phyloP scores from a whole-genome alignment of 345 rosid genomes.

The Acer saccharum region DNA sequence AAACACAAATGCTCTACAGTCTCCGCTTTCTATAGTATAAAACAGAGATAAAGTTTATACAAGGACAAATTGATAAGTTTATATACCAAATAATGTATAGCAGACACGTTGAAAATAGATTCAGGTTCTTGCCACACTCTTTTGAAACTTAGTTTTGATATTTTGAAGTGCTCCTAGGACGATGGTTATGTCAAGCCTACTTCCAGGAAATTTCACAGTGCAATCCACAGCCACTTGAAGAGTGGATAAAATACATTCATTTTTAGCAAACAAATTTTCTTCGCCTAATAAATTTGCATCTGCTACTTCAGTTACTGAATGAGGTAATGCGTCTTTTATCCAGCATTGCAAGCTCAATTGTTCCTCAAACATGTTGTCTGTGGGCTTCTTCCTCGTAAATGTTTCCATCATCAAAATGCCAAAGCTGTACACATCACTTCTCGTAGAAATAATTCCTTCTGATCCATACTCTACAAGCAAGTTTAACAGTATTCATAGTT shows the following conservation, averaged over 20 bases:
- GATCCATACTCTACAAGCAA: constrained; percentile 18
- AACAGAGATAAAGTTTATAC: no score
- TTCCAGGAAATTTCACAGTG: background rate
- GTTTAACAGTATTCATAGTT: background rate
- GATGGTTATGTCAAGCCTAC: background rate
- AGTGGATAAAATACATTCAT: background rate
- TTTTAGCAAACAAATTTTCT: constrained; percentile 5
- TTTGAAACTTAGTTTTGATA: background rate
- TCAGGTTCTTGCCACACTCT: background rate
- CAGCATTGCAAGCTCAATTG: constrained; percentile 20
- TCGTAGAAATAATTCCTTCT: constrained; percentile 14
- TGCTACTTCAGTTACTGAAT: background rate
- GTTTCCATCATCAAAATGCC: constrained; percentile 24
- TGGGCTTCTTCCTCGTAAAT: constrained; percentile 23
- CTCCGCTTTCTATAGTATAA: no score
- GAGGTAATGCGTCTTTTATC: background rate
- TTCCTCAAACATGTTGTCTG: constrained; percentile 7
- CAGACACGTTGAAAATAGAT: no score
- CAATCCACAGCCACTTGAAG: constrained; percentile 16
- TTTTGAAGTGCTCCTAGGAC: background rate
- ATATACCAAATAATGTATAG: no score
- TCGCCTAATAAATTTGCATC: constrained; percentile 16
- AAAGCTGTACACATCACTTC: constrained; percentile 20
- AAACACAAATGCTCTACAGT: no score
- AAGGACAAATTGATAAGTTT: no score